These are phyloP conservation scores for Sporisorium graminicola DNA, from an alignment of 1,284 basidiomycete genomes.

Conservation along the genomic window DNA sequence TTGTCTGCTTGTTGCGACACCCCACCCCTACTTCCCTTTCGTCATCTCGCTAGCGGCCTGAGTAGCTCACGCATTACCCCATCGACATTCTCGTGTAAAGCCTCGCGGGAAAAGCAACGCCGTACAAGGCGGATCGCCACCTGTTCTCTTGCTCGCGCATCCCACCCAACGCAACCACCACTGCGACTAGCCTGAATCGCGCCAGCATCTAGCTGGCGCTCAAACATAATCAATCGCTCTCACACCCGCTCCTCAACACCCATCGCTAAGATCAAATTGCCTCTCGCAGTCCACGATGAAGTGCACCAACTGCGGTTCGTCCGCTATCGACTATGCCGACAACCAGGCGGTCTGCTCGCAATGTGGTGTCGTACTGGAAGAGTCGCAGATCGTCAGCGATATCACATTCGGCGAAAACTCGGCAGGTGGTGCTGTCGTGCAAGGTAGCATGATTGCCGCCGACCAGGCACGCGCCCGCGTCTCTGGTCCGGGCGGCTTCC, in stretches of 20 bases:
- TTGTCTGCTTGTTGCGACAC: background rate
- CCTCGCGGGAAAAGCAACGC: background rate
- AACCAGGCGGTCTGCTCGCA: slow-evolving; percentile 62
- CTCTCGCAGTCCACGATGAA: slow-evolving; percentile 40
- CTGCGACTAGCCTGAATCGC: background rate
- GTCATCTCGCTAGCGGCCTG: background rate
- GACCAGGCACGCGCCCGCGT: slow-evolving; percentile 77
- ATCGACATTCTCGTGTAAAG: background rate
- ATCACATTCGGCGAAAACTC: slow-evolving; percentile 94
- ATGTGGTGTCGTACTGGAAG: slow-evolving; percentile 80
- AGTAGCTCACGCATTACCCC: background rate
- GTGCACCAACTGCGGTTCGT: slow-evolving; percentile 63
- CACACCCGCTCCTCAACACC: background rate
- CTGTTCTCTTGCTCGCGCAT: background rate
- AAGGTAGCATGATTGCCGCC: slow-evolving; percentile 92
- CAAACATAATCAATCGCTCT: background rate
- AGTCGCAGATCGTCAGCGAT: slow-evolving; percentile 92
- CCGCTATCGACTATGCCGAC: slow-evolving; percentile 60
- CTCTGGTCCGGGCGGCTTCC: slow-evolving; percentile 63
- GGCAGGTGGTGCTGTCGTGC: slow-evolving; percentile 91
- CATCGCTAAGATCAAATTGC: background rate
- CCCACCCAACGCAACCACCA: background rate
- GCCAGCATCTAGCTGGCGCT: slow-evolving; percentile 3
- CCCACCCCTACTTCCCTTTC: background rate
- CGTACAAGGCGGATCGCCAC: background rate